Percentiles rank a stretch among this genome's conserved stretches.
These are phyloP conservation scores for Fraxinus cuspidata DNA, from an alignment of 257 asterid species.

Conservation along the genomic window DNA sequence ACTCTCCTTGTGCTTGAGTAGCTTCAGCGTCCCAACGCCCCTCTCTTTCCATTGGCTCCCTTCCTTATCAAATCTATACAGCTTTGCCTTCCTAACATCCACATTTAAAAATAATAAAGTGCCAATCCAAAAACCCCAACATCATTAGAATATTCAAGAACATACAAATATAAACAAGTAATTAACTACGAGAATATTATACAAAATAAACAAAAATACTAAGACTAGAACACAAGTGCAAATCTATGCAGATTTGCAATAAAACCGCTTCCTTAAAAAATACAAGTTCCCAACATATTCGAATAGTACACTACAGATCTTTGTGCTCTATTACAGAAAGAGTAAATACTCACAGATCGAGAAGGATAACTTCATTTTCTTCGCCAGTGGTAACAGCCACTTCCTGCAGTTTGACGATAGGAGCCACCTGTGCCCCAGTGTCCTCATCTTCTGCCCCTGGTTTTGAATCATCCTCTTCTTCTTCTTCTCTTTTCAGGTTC, in stretches of 20 bases:
- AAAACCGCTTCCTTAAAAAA: neutral
- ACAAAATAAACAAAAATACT: neutral
- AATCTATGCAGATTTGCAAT: neutral
- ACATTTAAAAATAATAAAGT: neutral
- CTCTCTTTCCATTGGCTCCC: slow-evolving; percentile 29
- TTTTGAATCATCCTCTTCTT: slow-evolving; percentile 13
- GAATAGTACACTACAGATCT: neutral
- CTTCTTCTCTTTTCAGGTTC: slow-evolving; percentile 4
- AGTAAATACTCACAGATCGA: slow-evolving; percentile 17
- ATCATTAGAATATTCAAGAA: neutral
- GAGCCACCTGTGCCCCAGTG: slow-evolving; percentile 24
- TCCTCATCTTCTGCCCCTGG: slow-evolving; percentile 24
- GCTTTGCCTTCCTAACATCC: slow-evolving; percentile 10
- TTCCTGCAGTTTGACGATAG: slow-evolving; percentile 27
- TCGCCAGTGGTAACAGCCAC: slow-evolving; percentile 24
- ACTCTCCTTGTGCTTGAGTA: slow-evolving; percentile 22
- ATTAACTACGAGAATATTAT: neutral
- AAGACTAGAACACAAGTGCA: neutral
- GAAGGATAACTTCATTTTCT: slow-evolving; percentile 22
- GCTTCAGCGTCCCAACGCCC: slow-evolving; percentile 23
- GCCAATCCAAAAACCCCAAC: neutral
- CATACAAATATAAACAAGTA: neutral
- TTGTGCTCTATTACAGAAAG: neutral
- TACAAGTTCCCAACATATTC: neutral
- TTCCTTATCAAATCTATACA: slow-evolving; percentile 26